phyloP scores from a whole-genome alignment of 2,329 filamentous ascomycete genomes.

The Clonostachys sp. region DNA sequence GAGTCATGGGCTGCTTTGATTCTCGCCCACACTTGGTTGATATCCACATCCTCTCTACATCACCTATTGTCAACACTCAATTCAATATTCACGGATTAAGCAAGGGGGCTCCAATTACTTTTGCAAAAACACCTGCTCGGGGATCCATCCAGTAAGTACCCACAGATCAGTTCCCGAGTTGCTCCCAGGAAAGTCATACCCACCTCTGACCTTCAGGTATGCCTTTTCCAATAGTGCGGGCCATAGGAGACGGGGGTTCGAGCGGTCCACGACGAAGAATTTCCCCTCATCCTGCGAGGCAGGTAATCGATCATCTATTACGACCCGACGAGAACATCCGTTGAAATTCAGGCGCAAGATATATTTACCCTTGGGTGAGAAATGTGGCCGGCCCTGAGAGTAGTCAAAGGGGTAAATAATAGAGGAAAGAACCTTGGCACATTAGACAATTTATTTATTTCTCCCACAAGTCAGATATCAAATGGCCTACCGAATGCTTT shows the following conservation, averaged over 20 bases:
- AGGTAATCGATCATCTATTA: constrained; percentile 86
- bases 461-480: neutral
- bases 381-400: constrained; percentile 45
- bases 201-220: constrained; percentile 90
- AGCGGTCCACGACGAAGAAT: constrained; percentile 83
- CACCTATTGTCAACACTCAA: neutral
- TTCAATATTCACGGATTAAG: neutral
- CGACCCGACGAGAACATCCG: constrained; percentile 80
- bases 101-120: constrained; percentile 35
- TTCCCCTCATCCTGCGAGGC: constrained; percentile 68
- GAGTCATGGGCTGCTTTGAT: constrained; percentile 70
- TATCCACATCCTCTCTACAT: constrained; percentile 72
- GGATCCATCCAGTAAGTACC: constrained; percentile 93
- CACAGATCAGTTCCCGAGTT: constrained; percentile 95
- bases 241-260: constrained; percentile 80
- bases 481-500: constrained; percentile 55
- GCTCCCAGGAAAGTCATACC: constrained; percentile 96
- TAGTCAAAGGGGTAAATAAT: constrained; percentile 74
- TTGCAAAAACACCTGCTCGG: constrained; percentile 89
- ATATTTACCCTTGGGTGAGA: constrained; percentile 83
- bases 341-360: constrained; percentile 94
- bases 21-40: constrained; percentile 72
- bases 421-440: constrained; percentile 58
- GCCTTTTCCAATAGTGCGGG: constrained; percentile 93
- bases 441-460: neutral